These are phyloP conservation scores for Verticillium alfalfae DNA, from an alignment of 2,329 filamentous ascomycete species.

Conservation along the genomic window DNA sequence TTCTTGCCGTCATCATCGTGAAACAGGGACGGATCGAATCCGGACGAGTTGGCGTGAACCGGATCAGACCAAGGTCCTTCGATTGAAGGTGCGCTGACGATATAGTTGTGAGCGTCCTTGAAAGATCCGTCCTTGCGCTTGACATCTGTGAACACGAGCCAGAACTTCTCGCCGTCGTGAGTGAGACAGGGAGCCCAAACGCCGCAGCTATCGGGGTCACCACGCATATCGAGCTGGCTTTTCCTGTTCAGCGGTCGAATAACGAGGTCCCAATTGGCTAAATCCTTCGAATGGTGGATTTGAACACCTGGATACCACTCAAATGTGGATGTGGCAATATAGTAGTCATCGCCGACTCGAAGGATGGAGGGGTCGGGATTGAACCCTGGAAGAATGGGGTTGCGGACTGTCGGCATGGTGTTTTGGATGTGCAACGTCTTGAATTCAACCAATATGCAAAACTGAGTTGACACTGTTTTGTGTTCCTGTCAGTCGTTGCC, in stretches of 20 bases:
- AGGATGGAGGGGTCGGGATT: conserved; percentile 51
- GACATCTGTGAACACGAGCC: conserved; percentile 61
- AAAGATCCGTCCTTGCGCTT: conserved; percentile 63
- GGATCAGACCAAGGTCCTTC: conserved; percentile 59
- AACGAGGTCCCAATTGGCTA: conserved; percentile 46
- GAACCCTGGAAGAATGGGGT: conserved; percentile 52
- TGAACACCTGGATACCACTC: conserved; percentile 52
- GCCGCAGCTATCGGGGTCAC: conserved; percentile 54
- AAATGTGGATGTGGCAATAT: conserved; percentile 51
- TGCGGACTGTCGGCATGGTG: conserved; percentile 43
- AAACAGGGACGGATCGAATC: conserved; percentile 57
- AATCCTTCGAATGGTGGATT: conserved; percentile 47
- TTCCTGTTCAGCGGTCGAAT: conserved; percentile 42
- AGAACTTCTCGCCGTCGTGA: conserved; percentile 55
- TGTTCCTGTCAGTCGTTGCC: background rate
- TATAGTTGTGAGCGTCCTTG: conserved; percentile 61
- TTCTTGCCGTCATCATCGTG: conserved; percentile 51
- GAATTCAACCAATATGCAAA: too few species aligned
- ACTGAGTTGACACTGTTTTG: too few species aligned
- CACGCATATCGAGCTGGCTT: conserved; percentile 50
- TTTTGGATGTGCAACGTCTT: background rate
- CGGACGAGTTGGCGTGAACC: conserved; percentile 52
- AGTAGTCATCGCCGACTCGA: conserved; percentile 46
- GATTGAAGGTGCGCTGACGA: conserved; percentile 46
- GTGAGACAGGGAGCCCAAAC: conserved; percentile 62